These are phyloP conservation scores for Amaranthus cruentus DNA, from an alignment of 148 eudicot genomes.

Conservation along the genomic window DNA sequence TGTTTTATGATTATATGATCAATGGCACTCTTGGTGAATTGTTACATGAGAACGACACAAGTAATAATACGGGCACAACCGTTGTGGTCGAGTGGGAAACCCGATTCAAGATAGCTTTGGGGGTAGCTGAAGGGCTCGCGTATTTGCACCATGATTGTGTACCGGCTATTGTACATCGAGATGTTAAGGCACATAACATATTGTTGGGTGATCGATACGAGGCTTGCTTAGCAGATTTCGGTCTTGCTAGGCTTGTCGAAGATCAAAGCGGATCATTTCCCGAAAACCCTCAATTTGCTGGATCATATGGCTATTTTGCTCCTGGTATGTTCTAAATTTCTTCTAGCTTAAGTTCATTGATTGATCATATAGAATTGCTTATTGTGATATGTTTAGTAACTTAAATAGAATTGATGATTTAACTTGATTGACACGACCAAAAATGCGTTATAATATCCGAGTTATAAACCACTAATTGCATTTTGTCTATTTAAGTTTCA, in stretches of 20 bases:
- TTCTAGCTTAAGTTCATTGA: neutral
- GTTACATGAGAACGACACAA: conserved; percentile 46
- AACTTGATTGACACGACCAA: neutral
- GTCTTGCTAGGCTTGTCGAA: conserved; percentile 75
- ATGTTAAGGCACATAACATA: conserved; percentile 80
- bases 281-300: conserved; percentile 64
- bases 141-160: conserved; percentile 87
- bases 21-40: conserved; percentile 65
- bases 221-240: conserved; percentile 83
- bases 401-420: neutral
- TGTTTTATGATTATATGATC: conserved; percentile 69
- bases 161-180: conserved; percentile 78
- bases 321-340: conserved; percentile 51
- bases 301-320: conserved; percentile 92
- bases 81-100: conserved; percentile 60
- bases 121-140: conserved; percentile 80
- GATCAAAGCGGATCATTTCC: conserved; percentile 53
- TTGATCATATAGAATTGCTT: neutral
- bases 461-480: too few relatives aligned
- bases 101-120: conserved; percentile 73
- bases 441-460: too few relatives aligned
- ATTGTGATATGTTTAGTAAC: neutral
- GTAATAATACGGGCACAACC: conserved; percentile 21
- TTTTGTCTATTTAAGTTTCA: too few relatives aligned
- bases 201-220: conserved; percentile 77